Evolutionary conservation across 2,329 filamentous ascomycete species (phyloP).

Genomic region (Amylocarpus encephaloides): DNA sequence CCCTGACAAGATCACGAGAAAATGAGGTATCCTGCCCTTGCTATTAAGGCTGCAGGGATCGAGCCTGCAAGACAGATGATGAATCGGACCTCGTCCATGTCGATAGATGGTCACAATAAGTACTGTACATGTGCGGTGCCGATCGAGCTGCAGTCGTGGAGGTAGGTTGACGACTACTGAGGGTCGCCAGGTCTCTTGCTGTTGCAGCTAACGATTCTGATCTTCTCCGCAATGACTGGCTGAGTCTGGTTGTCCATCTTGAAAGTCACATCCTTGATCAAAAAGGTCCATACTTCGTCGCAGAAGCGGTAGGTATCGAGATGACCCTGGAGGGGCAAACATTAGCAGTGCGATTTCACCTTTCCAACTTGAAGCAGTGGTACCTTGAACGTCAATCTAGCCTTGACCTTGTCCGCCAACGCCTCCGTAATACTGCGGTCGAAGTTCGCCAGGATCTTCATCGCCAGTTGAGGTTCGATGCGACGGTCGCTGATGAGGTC

Average conservation of each 20-base stretch:
- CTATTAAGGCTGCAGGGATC: neutral
- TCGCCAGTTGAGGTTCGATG: conserved; percentile 95
- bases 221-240: conserved; percentile 75
- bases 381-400: conserved; percentile 92
- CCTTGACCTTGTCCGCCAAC: conserved; percentile 85
- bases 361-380: conserved; percentile 17
- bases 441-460: conserved; percentile 96
- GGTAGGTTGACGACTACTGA: conserved; percentile 25
- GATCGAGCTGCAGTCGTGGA: neutral
- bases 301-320: conserved; percentile 98
- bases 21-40: conserved; percentile 2
- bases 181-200: conserved; percentile 69
- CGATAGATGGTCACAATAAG: too few relatives aligned
- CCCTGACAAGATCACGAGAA: neutral
- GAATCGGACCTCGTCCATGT: too few relatives aligned
- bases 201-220: conserved; percentile 98
- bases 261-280: conserved; percentile 98
- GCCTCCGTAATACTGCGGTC: conserved; percentile 90
- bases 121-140: too few relatives aligned
- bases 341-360: neutral
- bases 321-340: conserved; percentile 60
- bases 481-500: conserved; percentile 89
- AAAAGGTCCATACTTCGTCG: conserved; percentile 98
- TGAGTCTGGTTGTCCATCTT: conserved; percentile 78
- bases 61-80: neutral